These are phyloP conservation scores for Mycena alexandri DNA, from an alignment of 768 basidiomycete genomes.

Conservation along the genomic window DNA sequence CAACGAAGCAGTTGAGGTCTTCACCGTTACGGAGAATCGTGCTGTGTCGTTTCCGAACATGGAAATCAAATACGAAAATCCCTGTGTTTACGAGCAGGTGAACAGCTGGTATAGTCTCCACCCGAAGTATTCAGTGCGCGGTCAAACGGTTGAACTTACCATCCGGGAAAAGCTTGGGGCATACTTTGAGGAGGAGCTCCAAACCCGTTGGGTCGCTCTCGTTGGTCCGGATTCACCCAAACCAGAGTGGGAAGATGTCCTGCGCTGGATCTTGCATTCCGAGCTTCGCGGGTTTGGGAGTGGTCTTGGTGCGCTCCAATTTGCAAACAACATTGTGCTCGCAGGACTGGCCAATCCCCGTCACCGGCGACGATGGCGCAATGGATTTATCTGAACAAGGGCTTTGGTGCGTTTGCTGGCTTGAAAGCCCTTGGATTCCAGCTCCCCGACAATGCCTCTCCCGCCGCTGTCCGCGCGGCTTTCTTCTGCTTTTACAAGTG, in stretches of 20 bases:
- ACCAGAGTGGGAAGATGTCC: constrained; percentile 6
- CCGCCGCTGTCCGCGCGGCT: background rate
- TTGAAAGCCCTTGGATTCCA: constrained; percentile 26
- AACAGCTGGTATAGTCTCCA: constrained; percentile 16
- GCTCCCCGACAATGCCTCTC: constrained; percentile 2
- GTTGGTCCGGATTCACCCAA: constrained; percentile 16
- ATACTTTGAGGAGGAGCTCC: background rate
- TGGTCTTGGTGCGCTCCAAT: constrained; percentile 35
- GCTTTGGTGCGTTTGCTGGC: constrained; percentile 30
- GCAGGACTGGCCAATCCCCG: constrained; percentile 11
- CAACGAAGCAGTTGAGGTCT: background rate
- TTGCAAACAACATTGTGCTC: constrained; percentile 35
- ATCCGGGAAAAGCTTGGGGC: constrained; percentile 22
- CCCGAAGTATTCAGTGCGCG: background rate
- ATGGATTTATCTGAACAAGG: constrained; percentile 31
- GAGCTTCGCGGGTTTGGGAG: constrained; percentile 12
- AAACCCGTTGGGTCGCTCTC: background rate
- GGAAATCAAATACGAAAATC: constrained; percentile 1
- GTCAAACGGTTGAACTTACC: background rate
- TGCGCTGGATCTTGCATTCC: constrained; percentile 20
- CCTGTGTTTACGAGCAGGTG: constrained; percentile 11
- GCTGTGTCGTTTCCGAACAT: background rate
- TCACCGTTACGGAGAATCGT: constrained; percentile 8
- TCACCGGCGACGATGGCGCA: constrained; percentile 16
- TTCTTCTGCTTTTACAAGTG: no score